Evolutionary conservation across 2,329 filamentous ascomycete genomes (phyloP), one percentile per base, ranked within the genome.

Genomic region (Alternaria gansuensis): DNA sequence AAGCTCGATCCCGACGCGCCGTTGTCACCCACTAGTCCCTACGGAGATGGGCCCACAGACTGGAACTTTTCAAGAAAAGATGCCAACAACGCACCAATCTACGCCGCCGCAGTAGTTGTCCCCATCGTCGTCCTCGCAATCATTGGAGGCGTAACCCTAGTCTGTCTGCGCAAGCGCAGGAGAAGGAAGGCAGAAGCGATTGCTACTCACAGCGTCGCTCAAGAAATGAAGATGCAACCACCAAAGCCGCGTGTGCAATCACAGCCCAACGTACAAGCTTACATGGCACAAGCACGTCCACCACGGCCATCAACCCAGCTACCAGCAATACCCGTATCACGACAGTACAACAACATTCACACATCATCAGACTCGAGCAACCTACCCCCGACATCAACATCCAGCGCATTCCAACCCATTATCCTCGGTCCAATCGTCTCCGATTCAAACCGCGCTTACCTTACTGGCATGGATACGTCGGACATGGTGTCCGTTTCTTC

Each of bases 391-490:
- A 66, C 67, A 14, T 58, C 67, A 23, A 62, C 29, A 11, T 61
- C 62, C 39, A 60, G 48, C 2, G 46, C 62, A 11, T 53, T 68
- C 26, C 70, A 65, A 13, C 75, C 75, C 23, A 67, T 77, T 23
- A 77, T 77, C 7, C 63, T 77, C 7, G 75, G 75, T 4, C 75
- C 75, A 0, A 76, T 77, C 33, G 58, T 60, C 7, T 64, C 69
- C 2, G 69, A 68, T n/a, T 67, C 66, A 7, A 73, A 72, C 34
- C 68, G 74, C 28, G 70, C 71, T 21, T 78, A 77, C 62, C 66
- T 74, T 23, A 77, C 76, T 23, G 76, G 76, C 11, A 76, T 78
- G 39, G 76, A 78, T 53, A 78, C 75, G 2, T 77, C 75, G 3
- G 75, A 77, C 33, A 61, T 73, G 14, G 62, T 77, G 1, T 77